These are phyloP conservation scores for Emergomyces africanus DNA, from an alignment of 2,329 filamentous ascomycete species.

Conservation along the genomic window DNA sequence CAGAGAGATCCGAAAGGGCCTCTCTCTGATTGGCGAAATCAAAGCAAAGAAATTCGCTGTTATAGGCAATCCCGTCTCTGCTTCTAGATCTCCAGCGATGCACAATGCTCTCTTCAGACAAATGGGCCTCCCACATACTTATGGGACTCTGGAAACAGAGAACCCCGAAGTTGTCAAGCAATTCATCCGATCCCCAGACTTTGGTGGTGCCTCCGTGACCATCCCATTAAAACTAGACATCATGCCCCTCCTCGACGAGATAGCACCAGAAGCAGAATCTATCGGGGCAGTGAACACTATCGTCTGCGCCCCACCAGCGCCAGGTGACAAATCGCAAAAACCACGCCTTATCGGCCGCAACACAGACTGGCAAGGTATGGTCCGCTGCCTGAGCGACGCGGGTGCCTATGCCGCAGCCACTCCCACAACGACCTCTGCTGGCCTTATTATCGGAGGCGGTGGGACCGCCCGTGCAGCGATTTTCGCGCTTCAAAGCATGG, in stretches of 20 bases:
- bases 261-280: slow-evolving; percentile 62
- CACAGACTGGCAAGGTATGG: slow-evolving; percentile 93
- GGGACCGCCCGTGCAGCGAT: slow-evolving; percentile 87
- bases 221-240: slow-evolving; percentile 91
- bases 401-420: slow-evolving; percentile 41
- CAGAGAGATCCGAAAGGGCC: slow-evolving; percentile 67
- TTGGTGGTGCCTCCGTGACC: slow-evolving; percentile 89
- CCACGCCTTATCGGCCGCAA: slow-evolving; percentile 66
- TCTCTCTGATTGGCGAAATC: slow-evolving; percentile 69
- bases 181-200: slow-evolving; percentile 57
- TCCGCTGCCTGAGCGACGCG: slow-evolving; percentile 57
- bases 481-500: slow-evolving; percentile 72
- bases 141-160: slow-evolving; percentile 63
- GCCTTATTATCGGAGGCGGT: slow-evolving; percentile 77
- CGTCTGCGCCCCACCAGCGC: slow-evolving; percentile 41
- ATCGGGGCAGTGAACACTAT: slow-evolving; percentile 97
- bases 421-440: slow-evolving; percentile 35
- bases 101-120: slow-evolving; percentile 75
- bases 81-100: slow-evolving; percentile 73
- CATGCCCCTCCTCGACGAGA: slow-evolving; percentile 64
- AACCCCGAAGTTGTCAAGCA: slow-evolving; percentile 46
- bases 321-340: slow-evolving; percentile 31
- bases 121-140: slow-evolving; percentile 73
- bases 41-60: slow-evolving; percentile 66
- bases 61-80: slow-evolving; percentile 72